Evolutionary conservation across 441 rosid species (phyloP).

Genomic region (Erodium texanum): DNA sequence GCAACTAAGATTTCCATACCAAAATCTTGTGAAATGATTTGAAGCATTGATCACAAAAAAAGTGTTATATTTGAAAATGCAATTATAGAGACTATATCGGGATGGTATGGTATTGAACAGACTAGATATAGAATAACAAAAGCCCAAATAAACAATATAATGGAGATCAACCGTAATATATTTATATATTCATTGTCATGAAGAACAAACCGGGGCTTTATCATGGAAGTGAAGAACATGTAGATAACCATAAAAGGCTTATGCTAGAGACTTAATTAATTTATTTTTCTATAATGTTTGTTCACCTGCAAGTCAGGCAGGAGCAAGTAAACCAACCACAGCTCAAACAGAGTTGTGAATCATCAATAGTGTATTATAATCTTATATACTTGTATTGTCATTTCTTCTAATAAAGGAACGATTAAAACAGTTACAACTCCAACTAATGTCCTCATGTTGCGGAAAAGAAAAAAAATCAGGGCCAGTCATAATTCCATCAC

Average conservation of each 20-base stretch:
- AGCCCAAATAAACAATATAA: neutral
- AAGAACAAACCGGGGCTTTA: neutral
- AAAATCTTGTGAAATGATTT: neutral
- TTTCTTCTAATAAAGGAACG: neutral
- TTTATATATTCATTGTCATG: too few species aligned
- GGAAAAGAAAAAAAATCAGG: neutral
- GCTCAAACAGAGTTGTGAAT: neutral
- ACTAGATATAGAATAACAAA: too few species aligned
- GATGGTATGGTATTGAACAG: neutral
- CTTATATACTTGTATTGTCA: neutral
- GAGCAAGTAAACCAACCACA: neutral
- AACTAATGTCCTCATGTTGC: neutral
- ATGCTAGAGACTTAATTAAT: too few species aligned
- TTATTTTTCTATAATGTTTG: too few species aligned
- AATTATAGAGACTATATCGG: neutral
- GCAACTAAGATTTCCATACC: constrained; percentile 13
- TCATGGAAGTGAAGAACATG: too few species aligned
- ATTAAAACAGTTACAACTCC: neutral
- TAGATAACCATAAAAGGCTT: too few species aligned
- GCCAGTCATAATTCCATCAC: neutral
- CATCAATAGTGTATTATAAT: neutral
- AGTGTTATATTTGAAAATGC: neutral
- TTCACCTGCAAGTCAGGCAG: neutral
- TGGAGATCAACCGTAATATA: neutral
- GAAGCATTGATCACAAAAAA: neutral